Evolutionary conservation across 495 filamentous ascomycete genomes (phyloP), one percentile per base, ranked within the genome.

Genomic region (Penicillium coffeae): DNA sequence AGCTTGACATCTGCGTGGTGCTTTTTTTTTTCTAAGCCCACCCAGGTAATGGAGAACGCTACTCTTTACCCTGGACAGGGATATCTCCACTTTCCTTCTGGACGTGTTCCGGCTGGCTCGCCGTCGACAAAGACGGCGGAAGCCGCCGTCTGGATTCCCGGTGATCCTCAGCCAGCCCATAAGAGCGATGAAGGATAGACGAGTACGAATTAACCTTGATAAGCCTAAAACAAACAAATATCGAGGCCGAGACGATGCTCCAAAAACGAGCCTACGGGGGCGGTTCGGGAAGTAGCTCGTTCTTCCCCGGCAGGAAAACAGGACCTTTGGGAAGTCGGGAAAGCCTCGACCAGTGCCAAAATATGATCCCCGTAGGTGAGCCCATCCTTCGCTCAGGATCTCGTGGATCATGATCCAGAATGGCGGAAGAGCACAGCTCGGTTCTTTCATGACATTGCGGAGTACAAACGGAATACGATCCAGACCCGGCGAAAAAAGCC

Each of bases 331-430:
- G n/a, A n/a, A n/a, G n/a, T n/a, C n/a, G n/a, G n/a, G n/a, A n/a
- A n/a, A n/a, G n/a, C n/a, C n/a, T n/a, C n/a, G n/a, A n/a, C n/a
- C n/a, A n/a, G n/a, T 13, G 35, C 35, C 35, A 37, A 37, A 37
- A 37, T n/a, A n/a, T n/a, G n/a, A n/a, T 12, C 14, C 20, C 20
- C 25, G 25, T 30, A 30, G 25, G 25, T 9, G 27, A n/a, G 25
- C 38, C 25, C 34, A 25, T 15, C 39, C 21, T 42, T 6, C 35
- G 25, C 22, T 30, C 37, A 42, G 27, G 19, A 27, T 47, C 37
- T 56, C 53, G 45, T 48, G 54, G 49, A 52, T 49, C 49, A 52
- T 54, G 20, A 30, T 21, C 54, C 62, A 65, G 42, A 52, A 35
- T 49, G 44, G 38, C 54, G 54, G 59, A 44, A 55, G 43, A 45